A percentile compares a stretch with the other conserved stretches of the same genome.
phyloP scores from a whole-genome alignment of 2,329 filamentous ascomycete genomes.

The Metarhizium anisopliae region DNA sequence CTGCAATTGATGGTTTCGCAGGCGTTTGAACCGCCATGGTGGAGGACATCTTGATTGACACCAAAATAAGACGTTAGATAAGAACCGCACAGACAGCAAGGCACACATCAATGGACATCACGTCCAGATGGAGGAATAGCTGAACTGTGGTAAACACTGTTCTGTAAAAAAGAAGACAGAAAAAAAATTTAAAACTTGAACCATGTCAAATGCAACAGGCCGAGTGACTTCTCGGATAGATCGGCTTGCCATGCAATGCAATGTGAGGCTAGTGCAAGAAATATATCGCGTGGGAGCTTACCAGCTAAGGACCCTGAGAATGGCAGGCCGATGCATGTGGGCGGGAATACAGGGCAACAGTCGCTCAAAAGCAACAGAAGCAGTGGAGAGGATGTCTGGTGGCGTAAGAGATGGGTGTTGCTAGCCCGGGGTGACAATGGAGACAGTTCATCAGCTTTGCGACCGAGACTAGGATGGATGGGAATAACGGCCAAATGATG shows the following conservation, averaged over 20 bases:
- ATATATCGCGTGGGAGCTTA: background rate
- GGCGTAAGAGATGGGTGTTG: background rate
- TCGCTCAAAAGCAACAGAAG: background rate
- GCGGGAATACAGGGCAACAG: background rate
- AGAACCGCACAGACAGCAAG: background rate
- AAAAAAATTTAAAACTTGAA: background rate
- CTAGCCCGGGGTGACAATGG: no score
- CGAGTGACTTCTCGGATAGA: background rate
- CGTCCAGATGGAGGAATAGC: no score
- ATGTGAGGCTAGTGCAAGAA: background rate
- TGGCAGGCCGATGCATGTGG: slow-evolving; percentile 1
- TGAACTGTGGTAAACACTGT: no score
- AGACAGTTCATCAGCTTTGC: no score
- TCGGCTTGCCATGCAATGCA: background rate
- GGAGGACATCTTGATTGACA: background rate
- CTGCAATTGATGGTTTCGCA: background rate
- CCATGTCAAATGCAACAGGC: background rate
- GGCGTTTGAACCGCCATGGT: slow-evolving; percentile 10
- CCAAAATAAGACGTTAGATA: background rate
- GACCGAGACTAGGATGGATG: no score
- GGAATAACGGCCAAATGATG: no score
- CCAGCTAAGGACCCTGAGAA: background rate
- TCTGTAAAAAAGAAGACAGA: background rate
- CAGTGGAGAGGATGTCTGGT: background rate
- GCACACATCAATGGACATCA: no score